Evolutionary conservation across 768 basidiomycete species (phyloP).

Genomic region (Leccinum subgranulosum): DNA sequence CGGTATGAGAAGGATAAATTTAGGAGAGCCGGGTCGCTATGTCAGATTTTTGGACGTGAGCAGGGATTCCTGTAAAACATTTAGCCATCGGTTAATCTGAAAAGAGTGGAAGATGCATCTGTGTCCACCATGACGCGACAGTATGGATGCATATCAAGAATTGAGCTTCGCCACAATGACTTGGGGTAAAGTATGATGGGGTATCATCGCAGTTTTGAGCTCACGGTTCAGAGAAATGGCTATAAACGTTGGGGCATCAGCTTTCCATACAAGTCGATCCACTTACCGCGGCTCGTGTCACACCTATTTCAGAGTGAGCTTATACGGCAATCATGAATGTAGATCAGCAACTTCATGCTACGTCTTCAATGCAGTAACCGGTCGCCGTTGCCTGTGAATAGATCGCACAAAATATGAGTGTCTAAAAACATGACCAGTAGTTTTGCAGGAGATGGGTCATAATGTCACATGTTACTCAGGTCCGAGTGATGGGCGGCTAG

Average conservation of each 20-base stretch:
- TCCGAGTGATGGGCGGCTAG: not conserved
- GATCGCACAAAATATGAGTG: not conserved
- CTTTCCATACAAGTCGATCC: not conserved
- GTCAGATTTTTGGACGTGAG: not conserved
- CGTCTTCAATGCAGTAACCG: not conserved
- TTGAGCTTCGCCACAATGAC: not conserved
- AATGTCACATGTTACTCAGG: not conserved
- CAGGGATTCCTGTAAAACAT: not conserved
- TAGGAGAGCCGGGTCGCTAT: not conserved
- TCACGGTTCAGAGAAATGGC: not conserved
- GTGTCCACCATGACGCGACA: not conserved
- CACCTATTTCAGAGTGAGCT: not conserved
- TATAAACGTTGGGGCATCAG: not conserved
- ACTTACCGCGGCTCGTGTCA: not conserved
- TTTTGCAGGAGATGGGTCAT: not conserved
- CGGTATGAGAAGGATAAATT: not conserved
- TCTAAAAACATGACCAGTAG: not conserved
- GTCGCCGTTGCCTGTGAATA: not conserved
- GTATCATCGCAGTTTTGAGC: not conserved
- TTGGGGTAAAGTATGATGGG: not conserved
- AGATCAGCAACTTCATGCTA: not conserved
- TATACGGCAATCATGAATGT: not conserved
- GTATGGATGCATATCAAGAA: not conserved
- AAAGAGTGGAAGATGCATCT: not conserved
- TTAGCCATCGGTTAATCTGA: not conserved